Evolutionary conservation across 2,329 filamentous ascomycete genomes (phyloP).

Genomic region (Xylaria sp.): DNA sequence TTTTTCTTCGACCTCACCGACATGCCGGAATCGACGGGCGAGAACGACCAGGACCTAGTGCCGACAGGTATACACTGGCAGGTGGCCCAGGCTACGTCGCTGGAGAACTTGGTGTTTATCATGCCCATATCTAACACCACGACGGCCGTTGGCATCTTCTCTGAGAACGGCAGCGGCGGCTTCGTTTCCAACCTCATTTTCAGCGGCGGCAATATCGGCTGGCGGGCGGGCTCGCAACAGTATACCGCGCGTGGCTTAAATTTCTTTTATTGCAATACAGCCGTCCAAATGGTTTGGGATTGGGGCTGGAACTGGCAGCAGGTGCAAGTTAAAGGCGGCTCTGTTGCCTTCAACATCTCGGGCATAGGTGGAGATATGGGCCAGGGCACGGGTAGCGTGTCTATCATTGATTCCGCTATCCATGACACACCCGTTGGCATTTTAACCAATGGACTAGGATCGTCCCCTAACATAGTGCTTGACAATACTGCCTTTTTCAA

Average conservation of each 20-base stretch:
- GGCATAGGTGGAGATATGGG: constrained; percentile 46
- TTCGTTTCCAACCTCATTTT: constrained; percentile 69
- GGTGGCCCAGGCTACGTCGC: constrained; percentile 65
- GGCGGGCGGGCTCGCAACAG: constrained; percentile 58
- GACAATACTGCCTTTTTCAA: no score
- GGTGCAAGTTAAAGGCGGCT: constrained; percentile 38
- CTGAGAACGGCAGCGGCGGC: constrained; percentile 69
- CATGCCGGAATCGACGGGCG: no score
- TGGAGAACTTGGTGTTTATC: constrained; percentile 65
- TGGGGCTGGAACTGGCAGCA: constrained; percentile 60
- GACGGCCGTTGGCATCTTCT: constrained; percentile 67
- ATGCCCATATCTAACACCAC: constrained; percentile 61
- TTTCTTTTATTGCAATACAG: constrained; percentile 63
- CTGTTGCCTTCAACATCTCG: constrained; percentile 54
- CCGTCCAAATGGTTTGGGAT: constrained; percentile 67
- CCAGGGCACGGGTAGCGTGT: no score
- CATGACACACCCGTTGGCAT: no score
- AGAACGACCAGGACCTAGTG: no score
- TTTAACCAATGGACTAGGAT: no score
- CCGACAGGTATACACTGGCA: constrained; percentile 70
- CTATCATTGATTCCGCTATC: no score
- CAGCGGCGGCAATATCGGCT: constrained; percentile 69
- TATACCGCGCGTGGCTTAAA: constrained; percentile 68
- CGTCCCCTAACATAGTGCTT: no score
- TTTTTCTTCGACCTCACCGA: no score